phyloP scores from a whole-genome alignment of 148 eudicot species.

The Camellia sinensis region DNA sequence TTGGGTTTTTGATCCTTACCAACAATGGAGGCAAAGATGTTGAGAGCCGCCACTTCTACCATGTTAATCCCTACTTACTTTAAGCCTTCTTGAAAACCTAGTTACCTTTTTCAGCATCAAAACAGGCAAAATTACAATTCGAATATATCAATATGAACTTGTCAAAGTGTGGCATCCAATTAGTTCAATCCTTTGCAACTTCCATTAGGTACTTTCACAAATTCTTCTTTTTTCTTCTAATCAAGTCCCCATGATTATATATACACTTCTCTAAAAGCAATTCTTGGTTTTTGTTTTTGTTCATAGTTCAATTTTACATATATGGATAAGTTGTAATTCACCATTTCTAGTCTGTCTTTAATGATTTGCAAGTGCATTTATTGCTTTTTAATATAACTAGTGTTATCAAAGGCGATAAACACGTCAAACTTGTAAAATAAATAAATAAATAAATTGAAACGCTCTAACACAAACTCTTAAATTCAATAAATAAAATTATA shows the following conservation, averaged over 20 bases:
- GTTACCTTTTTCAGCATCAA: neutral
- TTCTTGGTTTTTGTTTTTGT: neutral
- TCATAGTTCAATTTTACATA: too few relatives aligned
- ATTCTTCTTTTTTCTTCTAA: neutral
- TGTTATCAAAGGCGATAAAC: too few relatives aligned
- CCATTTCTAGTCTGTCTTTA: too few relatives aligned
- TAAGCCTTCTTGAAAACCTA: neutral
- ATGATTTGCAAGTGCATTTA: too few relatives aligned
- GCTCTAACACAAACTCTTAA: too few relatives aligned
- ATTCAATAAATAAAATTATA: too few relatives aligned
- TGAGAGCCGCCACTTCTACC: conserved; percentile 18
- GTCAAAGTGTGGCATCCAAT: conserved; percentile 18
- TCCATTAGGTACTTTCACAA: conserved; percentile 21
- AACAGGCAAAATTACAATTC: conserved; percentile 16
- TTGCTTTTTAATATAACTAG: too few relatives aligned
- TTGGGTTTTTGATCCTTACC: neutral
- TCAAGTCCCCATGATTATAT: neutral
- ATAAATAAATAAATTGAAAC: too few relatives aligned
- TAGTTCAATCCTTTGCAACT: conserved; percentile 30
- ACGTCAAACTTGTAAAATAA: too few relatives aligned
- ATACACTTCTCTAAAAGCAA: neutral
- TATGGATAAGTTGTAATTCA: too few relatives aligned
- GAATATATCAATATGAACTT: conserved; percentile 5
- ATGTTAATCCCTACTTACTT: neutral
- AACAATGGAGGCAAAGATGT: conserved; percentile 27